Conservation (phyloP, 2,329 filamentous ascomycete genomes). For the Diplodia sapinea region DNA sequence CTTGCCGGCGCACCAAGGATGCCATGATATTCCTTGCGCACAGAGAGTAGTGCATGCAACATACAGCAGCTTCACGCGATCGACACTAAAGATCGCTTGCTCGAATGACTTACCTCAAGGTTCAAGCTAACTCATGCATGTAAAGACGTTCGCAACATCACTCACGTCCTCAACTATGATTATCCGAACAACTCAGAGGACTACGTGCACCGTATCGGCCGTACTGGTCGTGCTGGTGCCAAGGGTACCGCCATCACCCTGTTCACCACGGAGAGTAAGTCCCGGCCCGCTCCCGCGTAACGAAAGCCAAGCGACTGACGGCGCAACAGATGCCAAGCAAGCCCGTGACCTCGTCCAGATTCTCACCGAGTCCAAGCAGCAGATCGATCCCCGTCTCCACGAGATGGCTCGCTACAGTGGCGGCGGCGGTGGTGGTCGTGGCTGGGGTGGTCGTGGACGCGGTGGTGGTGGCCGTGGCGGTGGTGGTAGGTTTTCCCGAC, state of each 20-base stretch:
- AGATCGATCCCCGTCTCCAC: slow-evolving; percentile 91
- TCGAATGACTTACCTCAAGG: slow-evolving; percentile 54
- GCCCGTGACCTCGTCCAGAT: slow-evolving; percentile 95
- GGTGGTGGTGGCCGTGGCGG: slow-evolving; percentile 68
- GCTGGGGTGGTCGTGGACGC: slow-evolving; percentile 71
- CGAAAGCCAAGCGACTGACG: slow-evolving; percentile 30
- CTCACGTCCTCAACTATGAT: slow-evolving; percentile 99
- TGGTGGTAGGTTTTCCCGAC: slow-evolving; percentile 48
- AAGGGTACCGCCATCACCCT: slow-evolving; percentile 97
- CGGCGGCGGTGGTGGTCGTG: slow-evolving; percentile 74
- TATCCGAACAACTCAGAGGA: slow-evolving; percentile 91
- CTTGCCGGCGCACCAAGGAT: slow-evolving; percentile 49
- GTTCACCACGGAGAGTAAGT: slow-evolving; percentile 99
- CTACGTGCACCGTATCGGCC: slow-evolving; percentile 72
- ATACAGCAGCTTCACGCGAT: slow-evolving; percentile 63
- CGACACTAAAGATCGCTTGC: slow-evolving; percentile 61
- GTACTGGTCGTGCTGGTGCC: slow-evolving; percentile 76
- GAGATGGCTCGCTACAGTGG: slow-evolving; percentile 96
- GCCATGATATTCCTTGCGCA: slow-evolving; percentile 55
- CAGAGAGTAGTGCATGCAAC: slow-evolving; percentile 63
- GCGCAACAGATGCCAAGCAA: slow-evolving; percentile 59
- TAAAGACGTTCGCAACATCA: slow-evolving; percentile 99
- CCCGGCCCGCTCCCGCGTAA: slow-evolving; percentile 25
- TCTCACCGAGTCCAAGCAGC: slow-evolving; percentile 95
- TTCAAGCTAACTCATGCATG: slow-evolving; percentile 75